Evolutionary conservation across 495 filamentous ascomycete genomes (phyloP), one percentile per base, ranked within the genome.

Genomic region (Paragyromitra xinjiangensis): DNA sequence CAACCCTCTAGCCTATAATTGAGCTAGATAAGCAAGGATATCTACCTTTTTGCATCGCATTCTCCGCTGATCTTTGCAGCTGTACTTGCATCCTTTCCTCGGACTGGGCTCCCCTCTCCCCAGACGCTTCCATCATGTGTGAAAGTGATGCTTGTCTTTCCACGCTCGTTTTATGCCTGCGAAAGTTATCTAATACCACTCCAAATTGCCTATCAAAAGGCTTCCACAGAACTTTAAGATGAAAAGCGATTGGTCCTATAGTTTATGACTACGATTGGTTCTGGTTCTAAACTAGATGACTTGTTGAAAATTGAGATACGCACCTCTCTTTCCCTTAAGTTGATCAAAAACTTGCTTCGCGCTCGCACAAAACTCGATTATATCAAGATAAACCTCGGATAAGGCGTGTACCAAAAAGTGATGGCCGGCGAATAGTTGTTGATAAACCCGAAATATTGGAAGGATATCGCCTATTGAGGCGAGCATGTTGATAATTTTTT

Each of bases 91-190:
- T 40, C 48, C 61, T 72, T 24, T 64, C 29, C 29, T 34, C 29
- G 1, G 29, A 34, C 29, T 34, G 29, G 29, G 29, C 29, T 34
- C 29, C 29, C 29, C 29, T 34, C 29, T 34, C 69, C 19, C 14
- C 16, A 0, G 61, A 50, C 12, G 61, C 61, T 37, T 73, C 70
- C 44, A 73, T 59, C 61, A 73, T 65, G 40, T 73, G 70, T 42
- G 70, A 51, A 11, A 65, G 1, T 6, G 22, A 56, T 12, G 70
- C 70, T 50, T 48, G n/a, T 6, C 40, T 37, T 45, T 58, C 62
- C 0, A 73, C 61, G 4, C 29, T 65, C 14, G 40, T 37, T 53
- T 34, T 44, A 34, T 72, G 69, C n/a, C 39, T 55, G n/a, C 34
- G 59, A 29, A 72, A 65, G 7, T 24, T 45, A 6, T 37, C 24